These are phyloP conservation scores for Cercophora scortea DNA, from an alignment of 495 filamentous ascomycete genomes.

Conservation along the genomic window DNA sequence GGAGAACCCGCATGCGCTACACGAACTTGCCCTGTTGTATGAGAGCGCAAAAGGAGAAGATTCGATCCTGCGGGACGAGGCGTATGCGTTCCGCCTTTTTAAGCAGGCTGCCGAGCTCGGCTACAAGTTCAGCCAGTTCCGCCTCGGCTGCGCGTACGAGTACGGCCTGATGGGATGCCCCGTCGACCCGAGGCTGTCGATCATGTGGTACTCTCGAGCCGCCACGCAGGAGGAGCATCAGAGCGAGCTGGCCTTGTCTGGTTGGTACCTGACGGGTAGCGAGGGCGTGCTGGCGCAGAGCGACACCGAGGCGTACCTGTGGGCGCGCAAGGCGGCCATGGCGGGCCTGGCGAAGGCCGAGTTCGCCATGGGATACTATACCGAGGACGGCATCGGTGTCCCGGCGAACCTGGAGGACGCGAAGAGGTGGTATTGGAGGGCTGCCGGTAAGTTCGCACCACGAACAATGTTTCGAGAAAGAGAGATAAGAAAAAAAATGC, in stretches of 20 bases:
- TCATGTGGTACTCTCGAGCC: conserved; percentile 88
- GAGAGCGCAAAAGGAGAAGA: conserved; percentile 61
- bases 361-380: conserved; percentile 98
- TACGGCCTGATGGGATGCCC: conserved; percentile 77
- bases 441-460: conserved; percentile 71
- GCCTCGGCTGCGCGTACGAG: conserved; percentile 80
- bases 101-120: conserved; percentile 81
- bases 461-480: too few species aligned
- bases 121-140: conserved; percentile 92
- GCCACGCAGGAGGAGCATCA: conserved; percentile 94
- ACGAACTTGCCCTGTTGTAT: conserved; percentile 85
- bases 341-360: conserved; percentile 84
- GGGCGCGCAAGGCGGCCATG: conserved; percentile 87
- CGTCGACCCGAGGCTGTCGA: conserved; percentile 74
- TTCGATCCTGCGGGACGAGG: conserved; percentile 68
- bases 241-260: conserved; percentile 82
- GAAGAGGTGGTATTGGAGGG: conserved; percentile 96
- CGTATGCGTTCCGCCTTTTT: conserved; percentile 72
- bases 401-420: conserved; percentile 83
- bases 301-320: conserved; percentile 94
- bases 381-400: conserved; percentile 89
- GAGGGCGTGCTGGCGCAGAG: conserved; percentile 84
- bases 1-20: conserved; percentile 91
- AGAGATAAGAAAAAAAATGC: too few species aligned
- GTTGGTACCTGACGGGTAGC: conserved; percentile 92